Percentiles rank a stretch among this genome's conserved stretches.
phyloP scores from a whole-genome alignment of 208 protist genomes.

The Acanthamoeba polyphaga region DNA sequence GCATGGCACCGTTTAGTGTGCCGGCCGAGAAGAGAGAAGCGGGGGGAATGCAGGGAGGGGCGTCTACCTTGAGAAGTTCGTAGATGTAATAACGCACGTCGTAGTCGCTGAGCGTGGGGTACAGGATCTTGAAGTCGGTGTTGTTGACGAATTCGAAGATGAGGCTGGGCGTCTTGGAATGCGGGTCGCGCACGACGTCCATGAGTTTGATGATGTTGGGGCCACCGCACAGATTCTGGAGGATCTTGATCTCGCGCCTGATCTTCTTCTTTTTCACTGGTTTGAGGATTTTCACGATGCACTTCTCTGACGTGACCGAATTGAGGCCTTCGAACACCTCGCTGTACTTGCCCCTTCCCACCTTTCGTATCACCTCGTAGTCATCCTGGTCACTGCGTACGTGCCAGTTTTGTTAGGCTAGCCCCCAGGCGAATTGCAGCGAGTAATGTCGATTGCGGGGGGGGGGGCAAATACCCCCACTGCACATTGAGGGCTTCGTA shows the following conservation, averaged over 20 bases:
- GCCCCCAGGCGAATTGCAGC: neutral
- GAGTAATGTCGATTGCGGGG: neutral
- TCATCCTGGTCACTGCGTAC: conserved; percentile 91
- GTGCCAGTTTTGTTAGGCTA: neutral
- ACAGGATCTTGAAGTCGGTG: conserved; percentile 96
- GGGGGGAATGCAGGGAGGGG: neutral
- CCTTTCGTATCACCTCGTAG: conserved; percentile 97
- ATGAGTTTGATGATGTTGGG: conserved; percentile 98
- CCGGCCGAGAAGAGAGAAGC: neutral
- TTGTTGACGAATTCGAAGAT: conserved; percentile 99
- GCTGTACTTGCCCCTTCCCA: conserved; percentile 99
- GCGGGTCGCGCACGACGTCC: conserved; percentile 97
- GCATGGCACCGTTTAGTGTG: too few relatives aligned
- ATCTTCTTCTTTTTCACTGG: conserved; percentile 99
- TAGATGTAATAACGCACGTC: conserved; percentile 99
- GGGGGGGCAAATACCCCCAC: conserved; percentile 88
- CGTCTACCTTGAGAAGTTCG: conserved; percentile 93
- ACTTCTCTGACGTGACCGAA: conserved; percentile 49
- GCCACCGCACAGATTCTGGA: conserved; percentile 98
- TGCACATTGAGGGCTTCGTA: conserved; percentile 95
- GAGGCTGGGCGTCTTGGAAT: conserved; percentile 96
- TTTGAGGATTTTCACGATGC: conserved; percentile 97
- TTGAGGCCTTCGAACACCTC: conserved; percentile 98
- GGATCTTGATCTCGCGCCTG: conserved; percentile 98
- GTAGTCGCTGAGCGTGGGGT: conserved; percentile 96